A percentile compares a stretch with the other conserved stretches of the same genome.
Evolutionary conservation across 208 protist genomes (phyloP).

Genomic region (Borovskyia barvae): DNA sequence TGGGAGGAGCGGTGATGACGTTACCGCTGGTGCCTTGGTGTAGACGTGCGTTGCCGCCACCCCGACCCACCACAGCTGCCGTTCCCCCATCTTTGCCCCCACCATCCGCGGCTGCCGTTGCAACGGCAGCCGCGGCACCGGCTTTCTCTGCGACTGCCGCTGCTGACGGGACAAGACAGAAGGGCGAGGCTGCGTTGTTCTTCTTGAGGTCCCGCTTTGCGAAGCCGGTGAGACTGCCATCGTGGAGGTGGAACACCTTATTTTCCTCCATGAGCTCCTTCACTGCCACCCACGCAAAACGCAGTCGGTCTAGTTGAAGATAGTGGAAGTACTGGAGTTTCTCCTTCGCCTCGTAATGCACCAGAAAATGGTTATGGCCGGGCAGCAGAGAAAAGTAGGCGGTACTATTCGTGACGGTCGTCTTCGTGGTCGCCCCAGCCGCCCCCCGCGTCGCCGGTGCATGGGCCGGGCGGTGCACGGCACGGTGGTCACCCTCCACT

Average conservation of each 20-base stretch:
- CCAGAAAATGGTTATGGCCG: slow-evolving; percentile 68
- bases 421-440: slow-evolving; percentile 14
- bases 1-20: slow-evolving; percentile 46
- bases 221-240: slow-evolving; percentile 63
- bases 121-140: background rate
- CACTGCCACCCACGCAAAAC: slow-evolving; percentile 67
- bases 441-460: slow-evolving; percentile 6
- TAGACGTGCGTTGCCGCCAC: slow-evolving; percentile 18
- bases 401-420: slow-evolving; percentile 46
- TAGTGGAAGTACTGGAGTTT: slow-evolving; percentile 61
- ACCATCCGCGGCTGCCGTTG: slow-evolving; percentile 1
- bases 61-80: slow-evolving; percentile 7
- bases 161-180: slow-evolving; percentile 14
- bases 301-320: slow-evolving; percentile 70
- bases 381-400: slow-evolving; percentile 67
- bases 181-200: slow-evolving; percentile 41
- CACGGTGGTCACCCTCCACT: slow-evolving; percentile 46
- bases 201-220: slow-evolving; percentile 67
- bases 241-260: slow-evolving; percentile 47
- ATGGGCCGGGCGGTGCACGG: slow-evolving; percentile 7
- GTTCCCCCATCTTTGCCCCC: slow-evolving; percentile 5
- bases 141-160: background rate
- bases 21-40: slow-evolving; percentile 45
- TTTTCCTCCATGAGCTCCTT: slow-evolving; percentile 65
- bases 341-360: slow-evolving; percentile 57